These are phyloP conservation scores for Erodium texanum DNA, from an alignment of 441 rosid species.

Conservation along the genomic window DNA sequence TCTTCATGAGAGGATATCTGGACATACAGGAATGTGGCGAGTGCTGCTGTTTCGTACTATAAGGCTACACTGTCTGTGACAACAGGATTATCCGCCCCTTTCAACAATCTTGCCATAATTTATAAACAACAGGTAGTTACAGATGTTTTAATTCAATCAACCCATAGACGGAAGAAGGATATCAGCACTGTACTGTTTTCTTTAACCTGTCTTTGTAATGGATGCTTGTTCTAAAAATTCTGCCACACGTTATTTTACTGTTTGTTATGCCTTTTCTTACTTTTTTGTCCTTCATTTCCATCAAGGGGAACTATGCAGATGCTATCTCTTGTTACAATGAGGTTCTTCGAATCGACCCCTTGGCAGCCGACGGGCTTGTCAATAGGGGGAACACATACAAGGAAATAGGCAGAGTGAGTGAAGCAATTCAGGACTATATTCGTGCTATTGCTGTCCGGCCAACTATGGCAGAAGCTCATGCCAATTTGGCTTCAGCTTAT, in stretches of 20 bases:
- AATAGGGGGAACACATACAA: slow-evolving; percentile 96
- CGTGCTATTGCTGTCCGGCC: slow-evolving; percentile 80
- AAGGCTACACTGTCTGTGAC: slow-evolving; percentile 90
- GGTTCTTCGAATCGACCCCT: slow-evolving; percentile 92
- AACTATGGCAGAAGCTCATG: slow-evolving; percentile 98
- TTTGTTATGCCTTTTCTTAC: neutral
- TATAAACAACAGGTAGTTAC: slow-evolving; percentile 84
- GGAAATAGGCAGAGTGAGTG: slow-evolving; percentile 91
- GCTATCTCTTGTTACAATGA: slow-evolving; percentile 99
- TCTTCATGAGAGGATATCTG: neutral
- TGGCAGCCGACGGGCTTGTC: slow-evolving; percentile 98
- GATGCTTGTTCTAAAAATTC: neutral
- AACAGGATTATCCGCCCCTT: slow-evolving; percentile 95
- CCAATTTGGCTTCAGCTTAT: slow-evolving; percentile 96
- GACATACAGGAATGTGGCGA: slow-evolving; percentile 63
- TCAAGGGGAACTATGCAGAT: slow-evolving; percentile 82
- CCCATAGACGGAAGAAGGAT: neutral
- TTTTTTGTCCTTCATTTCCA: neutral
- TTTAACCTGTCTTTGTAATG: neutral
- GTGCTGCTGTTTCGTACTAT: slow-evolving; percentile 76
- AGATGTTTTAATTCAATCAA: slow-evolving; percentile 7
- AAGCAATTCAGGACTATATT: slow-evolving; percentile 89
- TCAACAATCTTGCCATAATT: slow-evolving; percentile 90
- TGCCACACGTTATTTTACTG: neutral
- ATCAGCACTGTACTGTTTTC: neutral